phyloP scores from a whole-genome alignment of 352 stramenopile species.

The Globisporangium perplexum region DNA sequence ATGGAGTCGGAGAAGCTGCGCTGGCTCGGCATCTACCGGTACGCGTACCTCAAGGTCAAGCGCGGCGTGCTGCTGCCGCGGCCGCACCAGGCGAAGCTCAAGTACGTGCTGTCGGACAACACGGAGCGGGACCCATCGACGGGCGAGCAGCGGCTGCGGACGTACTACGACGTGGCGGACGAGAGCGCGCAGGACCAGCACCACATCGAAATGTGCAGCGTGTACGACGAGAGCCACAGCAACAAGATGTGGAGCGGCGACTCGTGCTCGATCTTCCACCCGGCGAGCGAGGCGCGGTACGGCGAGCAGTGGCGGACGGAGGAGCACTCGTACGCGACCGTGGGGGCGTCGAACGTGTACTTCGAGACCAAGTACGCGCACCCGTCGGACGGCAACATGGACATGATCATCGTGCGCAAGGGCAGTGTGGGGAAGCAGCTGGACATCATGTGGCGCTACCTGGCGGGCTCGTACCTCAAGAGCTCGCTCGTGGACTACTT shows the following conservation, averaged over 20 bases:
- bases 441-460: constrained; percentile 48
- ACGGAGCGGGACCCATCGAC: constrained; percentile 30
- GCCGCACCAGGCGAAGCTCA: constrained; percentile 51
- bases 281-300: constrained; percentile 57
- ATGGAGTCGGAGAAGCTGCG: constrained; percentile 65
- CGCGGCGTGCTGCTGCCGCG: constrained; percentile 44
- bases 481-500: constrained; percentile 59
- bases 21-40: constrained; percentile 67
- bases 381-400: constrained; percentile 74
- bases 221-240: constrained; percentile 53
- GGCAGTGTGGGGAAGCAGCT: constrained; percentile 36
- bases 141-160: constrained; percentile 52
- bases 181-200: constrained; percentile 57
- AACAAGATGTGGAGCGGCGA: constrained; percentile 61
- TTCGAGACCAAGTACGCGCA: constrained; percentile 79
- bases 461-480: constrained; percentile 47
- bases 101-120: constrained; percentile 67
- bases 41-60: constrained; percentile 72
- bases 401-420: constrained; percentile 66
- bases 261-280: constrained; percentile 48
- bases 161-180: constrained; percentile 68
- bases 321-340: constrained; percentile 38
- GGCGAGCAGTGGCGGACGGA: constrained; percentile 46
- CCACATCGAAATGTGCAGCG: constrained; percentile 68
- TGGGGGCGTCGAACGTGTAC: constrained; percentile 73